These are phyloP conservation scores for Paraglomus occultum DNA, from an alignment of 192 early-diverging fungal genomes.

Conservation along the genomic window DNA sequence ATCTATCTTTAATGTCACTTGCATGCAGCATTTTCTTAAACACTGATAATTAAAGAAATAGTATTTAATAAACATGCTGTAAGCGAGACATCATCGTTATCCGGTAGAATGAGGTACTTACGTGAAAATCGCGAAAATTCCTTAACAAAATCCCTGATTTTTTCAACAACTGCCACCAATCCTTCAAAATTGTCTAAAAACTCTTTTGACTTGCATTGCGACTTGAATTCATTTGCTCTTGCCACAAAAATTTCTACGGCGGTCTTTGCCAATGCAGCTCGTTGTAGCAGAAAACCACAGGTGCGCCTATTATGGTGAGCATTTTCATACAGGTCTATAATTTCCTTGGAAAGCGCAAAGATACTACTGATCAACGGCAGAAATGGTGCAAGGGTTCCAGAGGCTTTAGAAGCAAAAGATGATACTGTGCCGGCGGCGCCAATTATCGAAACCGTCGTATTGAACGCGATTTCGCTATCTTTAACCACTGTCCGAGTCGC, in stretches of 20 bases:
- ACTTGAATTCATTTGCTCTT: constrained; percentile 22
- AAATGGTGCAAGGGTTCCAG: constrained; percentile 19
- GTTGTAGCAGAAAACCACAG: constrained; percentile 18
- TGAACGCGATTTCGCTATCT: too few species aligned
- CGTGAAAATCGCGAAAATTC: constrained; percentile 27
- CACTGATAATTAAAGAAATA: background rate
- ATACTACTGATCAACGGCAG: constrained; percentile 23
- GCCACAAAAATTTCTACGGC: constrained; percentile 17
- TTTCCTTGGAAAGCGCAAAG: background rate
- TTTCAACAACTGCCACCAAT: constrained; percentile 3
- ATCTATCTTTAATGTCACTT: constrained; percentile 14
- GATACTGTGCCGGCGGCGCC: too few species aligned
- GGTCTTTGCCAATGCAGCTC: constrained; percentile 16
- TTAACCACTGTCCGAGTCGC: too few species aligned
- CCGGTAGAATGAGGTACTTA: too few species aligned
- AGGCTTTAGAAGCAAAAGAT: background rate
- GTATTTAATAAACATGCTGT: too few species aligned
- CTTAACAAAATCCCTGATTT: constrained; percentile 22
- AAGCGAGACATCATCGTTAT: too few species aligned
- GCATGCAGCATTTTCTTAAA: constrained; percentile 12
- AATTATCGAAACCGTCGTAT: too few species aligned
- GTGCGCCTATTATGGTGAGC: constrained; percentile 29
- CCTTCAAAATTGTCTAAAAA: constrained; percentile 26
- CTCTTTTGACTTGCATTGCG: constrained; percentile 21
- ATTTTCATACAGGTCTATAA: constrained; percentile 20